These are phyloP conservation scores for Penicillium longicatenatum DNA, from an alignment of 495 filamentous ascomycete species.

Conservation along the genomic window DNA sequence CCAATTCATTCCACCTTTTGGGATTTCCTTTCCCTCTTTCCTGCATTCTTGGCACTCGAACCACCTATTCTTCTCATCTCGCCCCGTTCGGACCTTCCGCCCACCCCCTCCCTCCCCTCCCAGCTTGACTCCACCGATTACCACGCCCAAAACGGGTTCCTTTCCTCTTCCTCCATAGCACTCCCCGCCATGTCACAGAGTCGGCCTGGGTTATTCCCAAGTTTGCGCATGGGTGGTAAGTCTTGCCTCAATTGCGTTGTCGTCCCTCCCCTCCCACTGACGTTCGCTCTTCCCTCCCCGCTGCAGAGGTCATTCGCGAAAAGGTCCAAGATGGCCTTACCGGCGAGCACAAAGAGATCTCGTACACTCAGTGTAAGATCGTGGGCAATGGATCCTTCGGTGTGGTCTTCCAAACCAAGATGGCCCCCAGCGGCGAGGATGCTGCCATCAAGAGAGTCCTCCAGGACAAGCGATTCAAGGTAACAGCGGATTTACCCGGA, in stretches of 20 bases:
- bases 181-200: constrained; percentile 67
- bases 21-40: constrained; percentile 7
- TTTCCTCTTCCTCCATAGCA: constrained; percentile 32
- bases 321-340: constrained; percentile 98
- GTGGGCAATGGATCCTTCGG: constrained; percentile 99
- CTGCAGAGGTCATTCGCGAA: constrained; percentile 91
- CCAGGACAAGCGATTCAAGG: constrained; percentile 99
- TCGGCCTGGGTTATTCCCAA: constrained; percentile 73
- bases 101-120: constrained; percentile 26
- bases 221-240: constrained; percentile 84
- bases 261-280: constrained; percentile 14
- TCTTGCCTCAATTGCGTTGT: constrained; percentile 10
- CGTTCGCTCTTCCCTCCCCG: neutral
- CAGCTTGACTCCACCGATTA: constrained; percentile 28
- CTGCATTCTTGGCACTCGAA: constrained; percentile 27
- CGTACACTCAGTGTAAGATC: constrained; percentile 99
- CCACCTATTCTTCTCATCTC: constrained; percentile 26
- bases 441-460: constrained; percentile 98
- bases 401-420: constrained; percentile 98
- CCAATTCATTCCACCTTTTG: neutral
- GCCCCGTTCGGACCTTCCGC: constrained; percentile 33
- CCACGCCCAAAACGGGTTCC: constrained; percentile 32
- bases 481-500: constrained; percentile 33
- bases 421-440: constrained; percentile 94
- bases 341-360: constrained; percentile 92